Base-by-base conservation (phyloP, 139 green algal species). In the Chlorella sp. region DNA sequence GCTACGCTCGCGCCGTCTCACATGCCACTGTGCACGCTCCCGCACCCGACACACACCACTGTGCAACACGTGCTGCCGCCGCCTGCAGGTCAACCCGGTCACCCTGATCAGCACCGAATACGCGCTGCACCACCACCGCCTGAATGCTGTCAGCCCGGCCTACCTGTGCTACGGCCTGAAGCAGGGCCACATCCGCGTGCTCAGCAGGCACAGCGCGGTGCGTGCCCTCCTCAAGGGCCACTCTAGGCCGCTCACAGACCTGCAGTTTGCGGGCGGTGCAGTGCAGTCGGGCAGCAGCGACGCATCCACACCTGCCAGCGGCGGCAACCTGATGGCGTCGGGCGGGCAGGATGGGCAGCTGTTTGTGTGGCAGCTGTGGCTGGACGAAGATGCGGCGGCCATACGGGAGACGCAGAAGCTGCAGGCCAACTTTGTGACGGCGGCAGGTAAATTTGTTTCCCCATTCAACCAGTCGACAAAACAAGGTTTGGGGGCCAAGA, bases 91-190 rank as follows among this genome's bases (percentile, higher is more conserved):
- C 1, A 75, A 91, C 12, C 94, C 95, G 34, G 92, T 97, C 48
- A 97, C 95, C 2, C 66, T 94, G 48, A 61, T 96, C 42, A 93
- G 92, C 75, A 91, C 79, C 32, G 95, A 97, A 26, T 95, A 92
- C 64, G 68, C 37, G 34, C 78, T 86, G 42, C 30, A 71, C 34
- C 77, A 86, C 86, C 48, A 87, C 75, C 64, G 89, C 24, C 82
- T 83, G 37, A 95, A 97, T 22, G 94, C 96, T 2, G 93, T 94
- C 68, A 96, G 93, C 89, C 42, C 79, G 12, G 87, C 69, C 69
- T 98, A 94, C 94, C 96, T 98, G 75, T 95, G 90, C 89, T 99
- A 99, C 86, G 94, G 94, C 48, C 94, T 99, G 18, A 95, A 94
- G 48, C 78, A 87, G 22, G 96, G 96, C 34, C 94, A 97, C 66